Base-by-base conservation (phyloP, 225 moss, liverwort and hornwort species). In the Bryoerythrophyllum caledonicum region DNA sequence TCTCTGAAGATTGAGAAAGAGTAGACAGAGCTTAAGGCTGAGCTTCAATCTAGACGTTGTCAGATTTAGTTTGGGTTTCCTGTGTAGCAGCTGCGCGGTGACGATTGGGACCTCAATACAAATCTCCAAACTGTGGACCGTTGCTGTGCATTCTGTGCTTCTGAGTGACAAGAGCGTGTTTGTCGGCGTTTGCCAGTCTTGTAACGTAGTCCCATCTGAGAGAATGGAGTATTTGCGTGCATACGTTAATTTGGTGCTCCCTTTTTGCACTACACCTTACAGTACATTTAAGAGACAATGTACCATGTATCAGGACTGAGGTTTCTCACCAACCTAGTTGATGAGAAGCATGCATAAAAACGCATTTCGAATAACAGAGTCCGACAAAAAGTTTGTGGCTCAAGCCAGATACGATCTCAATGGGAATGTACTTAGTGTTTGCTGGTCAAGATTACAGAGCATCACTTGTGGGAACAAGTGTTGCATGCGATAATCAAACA, bases 401-500 rank as follows among this genome's bases (percentile, higher is more conserved):
- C 7, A 10, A 37, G 21, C 55, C 44, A 44, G 3, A 65, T 19
- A 32, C 7, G 20, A 21, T 17, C 44, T 44, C 20, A 34, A 12
- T 10, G 58, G 34, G 30, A 19, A 49, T 27, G 30, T 21, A 44
- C 38, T 26, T 37, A 20, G 51, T 76, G 27, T 13, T 19, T 26
- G 19, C 26, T 26, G 10, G n/a, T 28, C 20, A 40, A 63, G 13
- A 38, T 28, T 16, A 67, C 4, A 70, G 40, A 49, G 25, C 26
- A 32, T 13, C 13, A 44, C 21, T 60, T 60, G 68, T 26, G 12
- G 23, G 9, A 43, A 58, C 25, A 38, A 53, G 53, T 20, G 10
- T 11, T 63, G n/a, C 24, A 19, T 63, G 65, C 20, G n/a, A 25
- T 54, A 40, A 64, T 64, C 40, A 88, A 15, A 88, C 85, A 34